Conservation (phyloP, 768 basidiomycete genomes). For the Suillus placidus region DNA sequence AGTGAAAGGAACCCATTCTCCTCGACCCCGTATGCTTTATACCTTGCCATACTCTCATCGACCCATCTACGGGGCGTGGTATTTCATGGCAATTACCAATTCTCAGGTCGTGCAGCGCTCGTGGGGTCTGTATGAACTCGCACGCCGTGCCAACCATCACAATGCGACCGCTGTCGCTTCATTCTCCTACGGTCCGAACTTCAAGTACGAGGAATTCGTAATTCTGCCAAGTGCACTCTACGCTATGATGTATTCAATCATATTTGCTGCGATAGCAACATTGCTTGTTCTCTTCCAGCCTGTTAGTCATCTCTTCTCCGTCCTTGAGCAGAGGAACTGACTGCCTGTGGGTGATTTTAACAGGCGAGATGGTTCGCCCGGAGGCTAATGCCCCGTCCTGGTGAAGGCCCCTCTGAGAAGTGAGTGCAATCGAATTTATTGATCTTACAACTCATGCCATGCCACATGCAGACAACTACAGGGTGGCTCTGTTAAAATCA, state of each 20-base stretch:
- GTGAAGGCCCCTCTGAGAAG: slow-evolving; percentile 67
- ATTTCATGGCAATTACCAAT: slow-evolving; percentile 49
- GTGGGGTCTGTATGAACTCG: slow-evolving; percentile 52
- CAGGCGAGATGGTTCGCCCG: slow-evolving; percentile 63
- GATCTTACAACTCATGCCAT: background rate
- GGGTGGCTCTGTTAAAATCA: slow-evolving; percentile 61
- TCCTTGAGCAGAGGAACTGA: background rate
- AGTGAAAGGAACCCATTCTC: slow-evolving; percentile 38
- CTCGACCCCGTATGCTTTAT: slow-evolving; percentile 35
- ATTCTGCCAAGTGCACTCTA: slow-evolving; percentile 41
- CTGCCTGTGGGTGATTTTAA: background rate
- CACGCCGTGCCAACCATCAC: slow-evolving; percentile 22
- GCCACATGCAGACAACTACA: slow-evolving; percentile 48
- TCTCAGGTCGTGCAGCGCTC: slow-evolving; percentile 55
- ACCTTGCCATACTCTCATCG: slow-evolving; percentile 38
- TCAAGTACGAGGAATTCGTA: slow-evolving; percentile 78
- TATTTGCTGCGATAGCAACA: slow-evolving; percentile 24
- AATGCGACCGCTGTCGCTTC: slow-evolving; percentile 19
- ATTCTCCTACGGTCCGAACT: slow-evolving; percentile 63
- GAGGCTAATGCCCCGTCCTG: slow-evolving; percentile 52
- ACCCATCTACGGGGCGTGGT: slow-evolving; percentile 42
- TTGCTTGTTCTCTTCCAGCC: slow-evolving; percentile 36
- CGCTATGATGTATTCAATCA: slow-evolving; percentile 44
- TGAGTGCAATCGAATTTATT: slow-evolving; percentile 37
- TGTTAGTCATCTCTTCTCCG: slow-evolving; percentile 34